These are phyloP conservation scores for Comarum palustre DNA, from an alignment of 306 rosid genomes.

Conservation along the genomic window DNA sequence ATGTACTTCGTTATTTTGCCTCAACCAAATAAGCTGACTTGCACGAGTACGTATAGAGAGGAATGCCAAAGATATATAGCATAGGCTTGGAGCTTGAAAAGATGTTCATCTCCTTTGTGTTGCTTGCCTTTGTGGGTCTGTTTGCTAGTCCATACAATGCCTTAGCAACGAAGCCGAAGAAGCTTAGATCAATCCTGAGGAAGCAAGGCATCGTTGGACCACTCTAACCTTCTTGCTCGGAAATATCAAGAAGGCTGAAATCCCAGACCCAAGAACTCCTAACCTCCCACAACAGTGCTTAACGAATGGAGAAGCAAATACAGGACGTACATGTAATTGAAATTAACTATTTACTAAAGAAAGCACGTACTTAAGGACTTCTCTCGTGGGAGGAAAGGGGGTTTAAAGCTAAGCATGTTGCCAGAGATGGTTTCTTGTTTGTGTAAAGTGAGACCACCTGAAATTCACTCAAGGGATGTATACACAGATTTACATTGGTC, in stretches of 20 bases:
- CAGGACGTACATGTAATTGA: constrained; percentile 13
- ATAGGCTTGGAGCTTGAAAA: constrained; percentile 8
- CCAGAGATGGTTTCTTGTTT: too few species aligned
- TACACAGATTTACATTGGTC: constrained; percentile 1
- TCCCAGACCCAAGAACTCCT: neutral
- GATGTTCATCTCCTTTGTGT: neutral
- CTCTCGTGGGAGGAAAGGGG: too few species aligned
- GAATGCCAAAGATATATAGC: too few species aligned
- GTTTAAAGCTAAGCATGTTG: too few species aligned
- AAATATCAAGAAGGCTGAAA: constrained; percentile 24
- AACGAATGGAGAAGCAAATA: constrained; percentile 34
- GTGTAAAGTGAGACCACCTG: too few species aligned
- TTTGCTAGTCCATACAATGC: constrained; percentile 14
- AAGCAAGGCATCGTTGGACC: constrained; percentile 50
- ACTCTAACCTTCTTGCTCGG: constrained; percentile 36
- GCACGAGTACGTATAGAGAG: too few species aligned
- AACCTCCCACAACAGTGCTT: constrained; percentile 13
- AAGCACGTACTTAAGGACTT: neutral
- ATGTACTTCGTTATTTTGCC: too few species aligned
- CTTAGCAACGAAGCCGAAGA: constrained; percentile 30
- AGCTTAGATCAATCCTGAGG: constrained; percentile 27
- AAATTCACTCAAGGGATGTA: too few species aligned
- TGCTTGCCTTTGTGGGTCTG: constrained; percentile 11
- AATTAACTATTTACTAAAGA: neutral
- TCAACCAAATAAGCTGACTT: too few species aligned